Evolutionary conservation across 2,329 filamentous ascomycete genomes (phyloP).

Genomic region (Fusarium pseudoanthophilum): DNA sequence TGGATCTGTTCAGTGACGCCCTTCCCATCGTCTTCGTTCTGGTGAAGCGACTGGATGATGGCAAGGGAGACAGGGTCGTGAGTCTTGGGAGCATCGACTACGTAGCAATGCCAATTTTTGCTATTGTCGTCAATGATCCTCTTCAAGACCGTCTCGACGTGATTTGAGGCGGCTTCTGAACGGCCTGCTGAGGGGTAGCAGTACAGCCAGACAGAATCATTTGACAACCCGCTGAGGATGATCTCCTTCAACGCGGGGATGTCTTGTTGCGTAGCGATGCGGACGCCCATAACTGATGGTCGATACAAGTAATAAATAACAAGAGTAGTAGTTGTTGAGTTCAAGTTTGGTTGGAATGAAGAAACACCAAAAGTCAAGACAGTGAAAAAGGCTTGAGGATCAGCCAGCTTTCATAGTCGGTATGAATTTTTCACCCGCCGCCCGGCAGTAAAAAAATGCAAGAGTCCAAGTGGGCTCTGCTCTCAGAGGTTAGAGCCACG

Average conservation of each 20-base stretch:
- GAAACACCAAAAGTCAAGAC: not conserved
- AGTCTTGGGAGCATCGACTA: conserved; percentile 29
- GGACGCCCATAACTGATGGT: conserved; percentile 22
- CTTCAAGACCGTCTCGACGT: conserved; percentile 21
- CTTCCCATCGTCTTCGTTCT: conserved; percentile 18
- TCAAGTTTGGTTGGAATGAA: not conserved
- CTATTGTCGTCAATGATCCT: conserved; percentile 22
- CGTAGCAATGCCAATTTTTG: conserved; percentile 27
- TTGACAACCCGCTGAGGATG: conserved; percentile 26
- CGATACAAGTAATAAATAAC: not conserved
- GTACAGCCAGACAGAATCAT: conserved; percentile 33
- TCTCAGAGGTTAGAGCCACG: conserved; percentile 35
- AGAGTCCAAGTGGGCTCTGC: conserved; percentile 10
- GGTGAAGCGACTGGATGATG: conserved; percentile 22
- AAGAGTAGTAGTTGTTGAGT: not conserved
- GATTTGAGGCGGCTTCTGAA: conserved; percentile 9
- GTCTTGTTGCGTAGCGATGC: conserved; percentile 26
- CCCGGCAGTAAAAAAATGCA: not conserved
- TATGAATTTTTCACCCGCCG: conserved; percentile 11
- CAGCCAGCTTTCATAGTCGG: conserved; percentile 12
- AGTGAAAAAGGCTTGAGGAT: not conserved
- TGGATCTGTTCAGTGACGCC: conserved; percentile 22
- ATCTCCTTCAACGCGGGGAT: conserved; percentile 32
- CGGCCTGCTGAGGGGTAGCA: conserved; percentile 17
- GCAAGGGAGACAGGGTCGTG: conserved; percentile 30